Conservation (phyloP, 306 rosid species). For the Vigna hirtella region DNA sequence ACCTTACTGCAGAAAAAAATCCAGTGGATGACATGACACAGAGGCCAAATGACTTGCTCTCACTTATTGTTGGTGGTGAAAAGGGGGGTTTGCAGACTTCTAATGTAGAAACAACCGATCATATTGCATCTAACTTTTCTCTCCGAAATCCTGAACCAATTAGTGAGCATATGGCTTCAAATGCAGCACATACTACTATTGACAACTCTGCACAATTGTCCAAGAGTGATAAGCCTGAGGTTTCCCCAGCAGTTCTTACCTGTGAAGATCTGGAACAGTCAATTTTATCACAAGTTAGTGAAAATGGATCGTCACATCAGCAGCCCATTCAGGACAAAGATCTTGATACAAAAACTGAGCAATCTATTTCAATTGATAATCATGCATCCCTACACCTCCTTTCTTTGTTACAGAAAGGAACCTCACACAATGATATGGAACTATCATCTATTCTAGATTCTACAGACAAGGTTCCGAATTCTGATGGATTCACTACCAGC, state of each 20-base stretch:
- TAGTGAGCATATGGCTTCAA: conserved; percentile 49
- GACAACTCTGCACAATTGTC: conserved; percentile 54
- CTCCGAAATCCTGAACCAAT: conserved; percentile 57
- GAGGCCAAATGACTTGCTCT: conserved; percentile 77
- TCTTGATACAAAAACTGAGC: conserved; percentile 57
- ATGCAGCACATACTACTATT: conserved; percentile 45
- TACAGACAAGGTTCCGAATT: conserved; percentile 46
- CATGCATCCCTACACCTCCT: conserved; percentile 87
- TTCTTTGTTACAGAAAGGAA: conserved; percentile 83
- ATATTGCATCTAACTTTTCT: conserved; percentile 52
- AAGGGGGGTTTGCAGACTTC: conserved; percentile 58
- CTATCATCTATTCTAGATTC: conserved; percentile 51
- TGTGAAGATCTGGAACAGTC: conserved; percentile 97
- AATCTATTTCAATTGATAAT: conserved; percentile 62
- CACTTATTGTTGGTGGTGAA: conserved; percentile 82
- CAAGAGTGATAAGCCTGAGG: conserved; percentile 64
- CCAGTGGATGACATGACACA: conserved; percentile 60
- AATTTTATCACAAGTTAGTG: conserved; percentile 75
- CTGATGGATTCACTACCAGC: conserved; percentile 53
- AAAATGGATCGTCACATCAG: conserved; percentile 50
- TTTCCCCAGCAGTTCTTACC: conserved; percentile 76
- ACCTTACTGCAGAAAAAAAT: conserved; percentile 69
- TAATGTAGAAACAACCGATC: conserved; percentile 51
- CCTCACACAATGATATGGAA: conserved; percentile 52
- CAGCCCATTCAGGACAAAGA: conserved; percentile 54